Conservation (phyloP, 257 asterid genomes). For the Coffea eugenioides region DNA sequence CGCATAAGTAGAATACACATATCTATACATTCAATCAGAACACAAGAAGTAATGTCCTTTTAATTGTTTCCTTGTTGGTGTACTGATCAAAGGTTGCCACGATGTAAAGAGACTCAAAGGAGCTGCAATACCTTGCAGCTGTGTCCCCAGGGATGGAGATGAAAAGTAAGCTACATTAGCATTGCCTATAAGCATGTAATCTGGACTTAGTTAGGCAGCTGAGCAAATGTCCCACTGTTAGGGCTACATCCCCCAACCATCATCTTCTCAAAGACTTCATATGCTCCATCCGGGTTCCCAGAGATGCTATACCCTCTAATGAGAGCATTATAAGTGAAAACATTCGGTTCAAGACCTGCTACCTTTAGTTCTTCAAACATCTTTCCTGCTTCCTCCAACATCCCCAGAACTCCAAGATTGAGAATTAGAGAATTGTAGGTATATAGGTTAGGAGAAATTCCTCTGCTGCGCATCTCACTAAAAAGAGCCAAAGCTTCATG, state of each 20-base stretch:
- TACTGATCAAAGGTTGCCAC: neutral
- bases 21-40: neutral
- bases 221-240: conserved; percentile 78
- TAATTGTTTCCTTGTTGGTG: neutral
- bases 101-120: neutral
- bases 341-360: conserved; percentile 76
- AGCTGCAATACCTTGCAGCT: conserved; percentile 9
- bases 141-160: neutral
- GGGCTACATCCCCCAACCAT: conserved; percentile 83
- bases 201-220: conserved; percentile 65
- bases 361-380: conserved; percentile 64
- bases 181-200: conserved; percentile 7
- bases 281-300: conserved; percentile 73
- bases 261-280: conserved; percentile 83
- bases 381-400: conserved; percentile 64
- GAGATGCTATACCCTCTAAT: conserved; percentile 74
- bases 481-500: conserved; percentile 59
- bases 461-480: conserved; percentile 73
- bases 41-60: conserved; percentile 2
- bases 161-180: conserved; percentile 4
- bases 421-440: conserved; percentile 76
- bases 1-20: neutral
- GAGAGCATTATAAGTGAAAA: conserved; percentile 79
- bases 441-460: conserved; percentile 68
- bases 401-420: conserved; percentile 74